Percentiles rank a stretch among this genome's conserved stretches.
These are phyloP conservation scores for Exophiala alcalophila DNA, from an alignment of 2,329 filamentous ascomycete genomes.

Conservation along the genomic window DNA sequence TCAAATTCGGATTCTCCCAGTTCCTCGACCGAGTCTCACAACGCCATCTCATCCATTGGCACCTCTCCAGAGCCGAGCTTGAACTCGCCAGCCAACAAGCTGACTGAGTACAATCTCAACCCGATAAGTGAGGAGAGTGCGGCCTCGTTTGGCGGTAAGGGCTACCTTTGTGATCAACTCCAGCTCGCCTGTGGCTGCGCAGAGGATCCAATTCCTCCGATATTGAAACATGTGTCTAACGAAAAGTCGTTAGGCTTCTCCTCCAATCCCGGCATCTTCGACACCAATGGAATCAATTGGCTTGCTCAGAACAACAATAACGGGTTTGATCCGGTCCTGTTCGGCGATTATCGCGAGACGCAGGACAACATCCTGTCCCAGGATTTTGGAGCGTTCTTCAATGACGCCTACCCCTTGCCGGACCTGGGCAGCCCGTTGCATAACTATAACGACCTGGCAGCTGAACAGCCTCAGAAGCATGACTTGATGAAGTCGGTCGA, in stretches of 20 bases:
- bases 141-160: constrained; percentile 37
- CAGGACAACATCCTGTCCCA: constrained; percentile 74
- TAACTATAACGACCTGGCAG: constrained; percentile 41
- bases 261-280: constrained; percentile 29
- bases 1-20: constrained; percentile 48
- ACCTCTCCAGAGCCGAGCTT: constrained; percentile 49
- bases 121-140: constrained; percentile 34
- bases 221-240: constrained; percentile 30
- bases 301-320: constrained; percentile 25
- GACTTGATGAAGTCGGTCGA: constrained; percentile 78
- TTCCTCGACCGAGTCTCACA: constrained; percentile 47
- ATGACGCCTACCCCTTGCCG: constrained; percentile 71
- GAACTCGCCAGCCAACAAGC: constrained; percentile 43
- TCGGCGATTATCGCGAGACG: constrained; percentile 87
- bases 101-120: constrained; percentile 34
- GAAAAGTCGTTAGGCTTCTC: constrained; percentile 22
- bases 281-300: constrained; percentile 50
- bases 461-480: constrained; percentile 54
- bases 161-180: constrained; percentile 45
- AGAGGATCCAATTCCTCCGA: constrained; percentile 31
- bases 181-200: constrained; percentile 46
- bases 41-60: constrained; percentile 48
- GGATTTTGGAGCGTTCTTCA: constrained; percentile 69
- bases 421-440: constrained; percentile 84
- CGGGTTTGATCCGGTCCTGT: constrained; percentile 87